Percentiles rank a stretch among this genome's conserved stretches.
Evolutionary conservation across 805 yeast species (phyloP).

Genomic region (Ogataea nitratoaversa): DNA sequence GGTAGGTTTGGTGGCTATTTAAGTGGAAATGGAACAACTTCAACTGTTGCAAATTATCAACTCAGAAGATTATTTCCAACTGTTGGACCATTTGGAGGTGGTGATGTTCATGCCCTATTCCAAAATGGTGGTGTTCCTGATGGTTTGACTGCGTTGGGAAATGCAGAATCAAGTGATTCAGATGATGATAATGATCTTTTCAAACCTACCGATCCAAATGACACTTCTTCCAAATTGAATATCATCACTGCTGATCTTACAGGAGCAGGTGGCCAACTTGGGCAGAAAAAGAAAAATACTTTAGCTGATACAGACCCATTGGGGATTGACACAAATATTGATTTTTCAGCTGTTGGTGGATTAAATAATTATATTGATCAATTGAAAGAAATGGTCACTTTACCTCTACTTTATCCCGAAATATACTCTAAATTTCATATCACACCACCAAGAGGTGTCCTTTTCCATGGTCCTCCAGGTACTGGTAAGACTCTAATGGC

Average conservation of each 20-base stretch:
- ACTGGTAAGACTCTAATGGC: conserved; percentile 99
- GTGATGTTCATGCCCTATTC: conserved; percentile 82
- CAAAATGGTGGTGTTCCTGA: conserved; percentile 54
- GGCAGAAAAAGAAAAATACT: conserved; percentile 46
- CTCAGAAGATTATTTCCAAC: conserved; percentile 82
- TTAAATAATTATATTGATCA: conserved; percentile 86
- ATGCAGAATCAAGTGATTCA: conserved; percentile 41
- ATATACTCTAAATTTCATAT: conserved; percentile 83
- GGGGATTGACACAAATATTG: conserved; percentile 61
- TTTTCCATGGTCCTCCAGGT: conserved; percentile 99
- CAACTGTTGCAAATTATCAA: conserved; percentile 25
- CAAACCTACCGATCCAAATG: conserved; percentile 31
- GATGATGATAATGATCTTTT: conserved; percentile 43
- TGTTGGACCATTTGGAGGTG: conserved; percentile 97
- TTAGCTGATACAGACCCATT: conserved; percentile 90
- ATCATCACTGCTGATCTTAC: conserved; percentile 17
- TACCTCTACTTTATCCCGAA: conserved; percentile 91
- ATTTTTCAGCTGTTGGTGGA: conserved; percentile 85
- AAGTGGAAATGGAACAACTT: conserved; percentile 9
- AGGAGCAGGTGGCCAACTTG: conserved; percentile 7
- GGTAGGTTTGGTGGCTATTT: conserved; percentile 20
- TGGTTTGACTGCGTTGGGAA: conserved; percentile 34
- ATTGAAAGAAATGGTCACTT: conserved; percentile 92
- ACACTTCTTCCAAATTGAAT: conserved; percentile 18
- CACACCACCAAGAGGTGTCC: conserved; percentile 95